A percentile compares a stretch with the other conserved stretches of the same genome.
Evolutionary conservation across 225 moss, liverwort and hornwort species (phyloP).

Genomic region (Straminergon stramineum): DNA sequence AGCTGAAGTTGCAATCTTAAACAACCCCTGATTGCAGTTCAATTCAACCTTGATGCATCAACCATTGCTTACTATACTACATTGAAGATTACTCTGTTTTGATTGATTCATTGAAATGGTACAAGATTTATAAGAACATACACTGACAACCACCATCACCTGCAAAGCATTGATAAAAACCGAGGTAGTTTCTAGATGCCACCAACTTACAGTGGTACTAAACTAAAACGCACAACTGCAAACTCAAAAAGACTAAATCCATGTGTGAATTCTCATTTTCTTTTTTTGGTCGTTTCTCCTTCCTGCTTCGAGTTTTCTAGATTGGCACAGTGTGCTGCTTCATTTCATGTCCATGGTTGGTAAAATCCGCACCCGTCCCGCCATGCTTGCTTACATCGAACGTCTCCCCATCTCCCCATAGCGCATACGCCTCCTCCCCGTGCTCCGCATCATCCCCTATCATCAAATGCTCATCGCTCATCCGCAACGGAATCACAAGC

Average conservation of each 20-base stretch:
- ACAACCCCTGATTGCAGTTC: not conserved
- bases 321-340: not conserved
- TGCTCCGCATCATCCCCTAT: constrained; percentile 47
- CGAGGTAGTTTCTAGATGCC: not conserved
- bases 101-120: not conserved
- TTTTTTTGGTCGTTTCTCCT: not conserved
- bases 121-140: not conserved
- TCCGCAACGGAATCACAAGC: constrained; percentile 27
- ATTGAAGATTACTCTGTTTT: not conserved
- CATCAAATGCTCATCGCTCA: constrained; percentile 31
- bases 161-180: not conserved
- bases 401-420: constrained; percentile 32
- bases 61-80: not conserved
- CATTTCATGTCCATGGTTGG: constrained; percentile 3
- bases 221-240: not conserved
- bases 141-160: not conserved
- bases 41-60: not conserved
- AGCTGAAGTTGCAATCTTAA: not conserved
- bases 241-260: not conserved
- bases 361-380: not conserved
- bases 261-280: not conserved
- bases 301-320: not conserved
- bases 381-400: constrained; percentile 20
- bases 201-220: not conserved
- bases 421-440: constrained; percentile 37